These are phyloP conservation scores for Fusarium nygamai DNA, from an alignment of 2,329 filamentous ascomycete species.

Conservation along the genomic window DNA sequence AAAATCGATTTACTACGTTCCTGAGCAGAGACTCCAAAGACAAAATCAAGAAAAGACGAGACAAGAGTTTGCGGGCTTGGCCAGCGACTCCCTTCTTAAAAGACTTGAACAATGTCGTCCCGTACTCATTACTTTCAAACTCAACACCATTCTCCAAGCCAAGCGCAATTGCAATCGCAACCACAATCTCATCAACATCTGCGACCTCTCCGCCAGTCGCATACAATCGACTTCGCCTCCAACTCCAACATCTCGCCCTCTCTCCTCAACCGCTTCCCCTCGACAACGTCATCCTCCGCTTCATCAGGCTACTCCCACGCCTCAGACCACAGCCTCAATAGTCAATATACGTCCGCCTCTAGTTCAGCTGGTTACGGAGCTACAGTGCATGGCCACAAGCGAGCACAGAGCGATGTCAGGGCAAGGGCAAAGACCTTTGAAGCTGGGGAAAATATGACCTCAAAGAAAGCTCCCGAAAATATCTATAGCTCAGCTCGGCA, in stretches of 20 bases:
- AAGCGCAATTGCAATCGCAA: constrained; percentile 29
- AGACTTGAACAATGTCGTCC: constrained; percentile 61
- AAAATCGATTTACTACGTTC: constrained; percentile 32
- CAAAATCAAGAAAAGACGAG: constrained; percentile 7
- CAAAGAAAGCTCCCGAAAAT: constrained; percentile 63
- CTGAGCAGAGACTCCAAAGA: constrained; percentile 21
- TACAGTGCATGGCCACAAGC: constrained; percentile 67
- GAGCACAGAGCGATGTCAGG: constrained; percentile 77
- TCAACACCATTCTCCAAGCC: constrained; percentile 28
- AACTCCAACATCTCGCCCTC: constrained; percentile 51
- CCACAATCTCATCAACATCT: constrained; percentile 25
- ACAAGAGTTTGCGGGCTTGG: constrained; percentile 32
- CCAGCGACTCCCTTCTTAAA: constrained; percentile 32
- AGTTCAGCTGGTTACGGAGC: constrained; percentile 59
- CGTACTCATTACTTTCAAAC: constrained; percentile 59
- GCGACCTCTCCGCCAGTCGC: constrained; percentile 62
- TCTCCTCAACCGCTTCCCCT: constrained; percentile 68
- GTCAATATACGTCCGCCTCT: constrained; percentile 77
- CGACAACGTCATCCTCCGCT: constrained; percentile 75
- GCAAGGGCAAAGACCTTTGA: constrained; percentile 63
- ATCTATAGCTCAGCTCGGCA: constrained; percentile 78
- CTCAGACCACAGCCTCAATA: constrained; percentile 66
- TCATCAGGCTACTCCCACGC: constrained; percentile 73
- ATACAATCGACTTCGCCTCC: constrained; percentile 58
- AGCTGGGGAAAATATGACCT: constrained; percentile 54